Base-by-base conservation (phyloP, 2,329 filamentous ascomycete genomes). In the Ophiobolus disseminans region DNA sequence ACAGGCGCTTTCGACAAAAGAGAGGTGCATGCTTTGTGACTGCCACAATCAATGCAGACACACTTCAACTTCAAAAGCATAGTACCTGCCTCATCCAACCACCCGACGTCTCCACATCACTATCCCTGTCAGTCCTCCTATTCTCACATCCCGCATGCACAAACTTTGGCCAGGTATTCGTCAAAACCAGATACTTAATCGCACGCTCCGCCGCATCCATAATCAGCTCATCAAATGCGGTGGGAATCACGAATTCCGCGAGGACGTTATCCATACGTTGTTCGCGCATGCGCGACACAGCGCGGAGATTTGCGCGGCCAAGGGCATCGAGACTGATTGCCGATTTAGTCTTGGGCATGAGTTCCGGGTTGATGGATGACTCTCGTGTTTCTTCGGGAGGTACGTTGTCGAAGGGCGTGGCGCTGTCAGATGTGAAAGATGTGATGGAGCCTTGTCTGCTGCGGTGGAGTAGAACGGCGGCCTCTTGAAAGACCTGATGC, bases 81-180 rank as follows among this genome's bases (percentile, higher is more conserved):
- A 56, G 32, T 5, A 58, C 17, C 45, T 35, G 53, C 7, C 28
- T 47, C 53, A 44, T 31, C 36, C 44, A 56, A 3, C 19, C n/a
- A 26, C 48, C 36, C 1, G 56, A 60, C 36, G 51, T 55, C 44
- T 57, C 53, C 14, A 54, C 37, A 17, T 55, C 60, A 17, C 16
- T 31, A 14, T 60, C 50, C 35, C 39, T 56, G 39, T 50, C 58
- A 42, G 48, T 36, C 39, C 55, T 55, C 43, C 58, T 60, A 11
- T 55, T 61, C 6, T 55, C 55, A n/a, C 53, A 55, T 39, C 55
- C 56, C 28, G 60, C 47, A 47, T 66, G 68, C 14, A 72, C 65
- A 44, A 69, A 72, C 46, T 69, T 72, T 1, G 68, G 68, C 69
- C 69, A 72, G 0, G 68, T 72, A 34, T 72, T 72, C 5, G 65